phyloP scores from a whole-genome alignment of 805 yeast genomes.

The Candida piceae region DNA sequence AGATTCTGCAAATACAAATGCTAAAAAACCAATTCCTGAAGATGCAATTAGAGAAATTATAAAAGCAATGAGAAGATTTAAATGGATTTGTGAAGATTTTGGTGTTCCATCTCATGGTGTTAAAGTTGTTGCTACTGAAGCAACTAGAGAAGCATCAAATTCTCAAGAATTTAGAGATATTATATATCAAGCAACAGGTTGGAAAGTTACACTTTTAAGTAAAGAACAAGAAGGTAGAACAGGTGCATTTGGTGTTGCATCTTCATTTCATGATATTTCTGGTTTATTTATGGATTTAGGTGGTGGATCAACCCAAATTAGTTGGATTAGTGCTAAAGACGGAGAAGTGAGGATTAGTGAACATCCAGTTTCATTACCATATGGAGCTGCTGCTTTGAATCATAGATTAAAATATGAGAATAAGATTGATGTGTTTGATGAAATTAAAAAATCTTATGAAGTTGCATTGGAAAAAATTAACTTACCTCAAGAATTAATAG shows the following conservation, averaged over 20 bases:
- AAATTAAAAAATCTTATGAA: conserved; percentile 47
- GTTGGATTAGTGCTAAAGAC: conserved; percentile 57
- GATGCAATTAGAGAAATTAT: conserved; percentile 56
- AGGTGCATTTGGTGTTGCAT: conserved; percentile 71
- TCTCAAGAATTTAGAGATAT: conserved; percentile 53
- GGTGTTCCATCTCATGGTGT: conserved; percentile 61
- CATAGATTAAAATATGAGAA: conserved; percentile 50
- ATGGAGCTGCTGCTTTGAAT: conserved; percentile 67
- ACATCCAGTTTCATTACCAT: conserved; percentile 61
- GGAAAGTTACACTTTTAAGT: conserved; percentile 58
- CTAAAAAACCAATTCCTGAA: conserved; percentile 49
- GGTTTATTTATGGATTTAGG: conserved; percentile 74
- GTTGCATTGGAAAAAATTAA: conserved; percentile 46
- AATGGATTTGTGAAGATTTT: conserved; percentile 65
- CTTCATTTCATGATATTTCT: conserved; percentile 59
- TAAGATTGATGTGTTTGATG: conserved; percentile 43
- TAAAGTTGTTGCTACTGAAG: conserved; percentile 69
- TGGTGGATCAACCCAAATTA: conserved; percentile 63
- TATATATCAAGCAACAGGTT: conserved; percentile 53
- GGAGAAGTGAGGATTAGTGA: conserved; percentile 53
- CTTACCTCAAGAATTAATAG: conserved; percentile 46
- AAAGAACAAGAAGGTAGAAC: conserved; percentile 62
- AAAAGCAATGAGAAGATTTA: conserved; percentile 61
- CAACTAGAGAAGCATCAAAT: conserved; percentile 65
- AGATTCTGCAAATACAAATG: conserved; percentile 24